Conservation (phyloP, 2,329 filamentous ascomycete genomes). For the Botryosphaeria agaves region DNA sequence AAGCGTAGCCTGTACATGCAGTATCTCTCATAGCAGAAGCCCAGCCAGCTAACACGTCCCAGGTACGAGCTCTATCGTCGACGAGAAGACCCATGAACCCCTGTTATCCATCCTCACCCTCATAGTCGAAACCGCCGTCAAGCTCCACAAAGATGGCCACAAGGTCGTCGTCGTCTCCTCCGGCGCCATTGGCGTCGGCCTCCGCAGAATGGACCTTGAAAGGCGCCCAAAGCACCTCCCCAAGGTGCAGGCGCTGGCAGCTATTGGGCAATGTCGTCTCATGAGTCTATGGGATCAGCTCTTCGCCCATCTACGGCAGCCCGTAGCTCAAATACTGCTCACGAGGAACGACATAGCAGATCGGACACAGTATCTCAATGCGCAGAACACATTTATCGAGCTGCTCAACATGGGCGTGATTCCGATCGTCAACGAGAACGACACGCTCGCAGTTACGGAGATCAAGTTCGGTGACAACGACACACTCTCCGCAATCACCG, state of each 20-base stretch:
- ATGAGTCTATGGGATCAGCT: slow-evolving; percentile 93
- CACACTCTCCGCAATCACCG: slow-evolving; percentile 88
- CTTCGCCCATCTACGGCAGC: slow-evolving; percentile 74
- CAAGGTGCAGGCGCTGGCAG: slow-evolving; percentile 80
- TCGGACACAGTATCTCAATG: slow-evolving; percentile 88
- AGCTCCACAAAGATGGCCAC: slow-evolving; percentile 77
- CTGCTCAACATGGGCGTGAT: slow-evolving; percentile 90
- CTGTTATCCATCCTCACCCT: slow-evolving; percentile 77
- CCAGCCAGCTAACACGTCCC: slow-evolving; percentile 1
- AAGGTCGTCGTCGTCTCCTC: slow-evolving; percentile 93
- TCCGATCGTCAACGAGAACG: slow-evolving; percentile 97
- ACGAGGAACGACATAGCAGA: slow-evolving; percentile 95
- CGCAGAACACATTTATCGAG: slow-evolving; percentile 85
- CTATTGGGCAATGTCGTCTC: slow-evolving; percentile 86
- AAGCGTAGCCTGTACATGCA: slow-evolving; percentile 12
- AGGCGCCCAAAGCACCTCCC: slow-evolving; percentile 81
- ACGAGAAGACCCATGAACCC: slow-evolving; percentile 88
- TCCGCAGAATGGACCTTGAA: slow-evolving; percentile 76
- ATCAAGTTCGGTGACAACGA: slow-evolving; percentile 99
- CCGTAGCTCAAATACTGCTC: slow-evolving; percentile 84
- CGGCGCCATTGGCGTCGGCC: slow-evolving; percentile 85
- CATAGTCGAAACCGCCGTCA: slow-evolving; percentile 87
- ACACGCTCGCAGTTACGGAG: slow-evolving; percentile 89
- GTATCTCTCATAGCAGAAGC: slow-evolving; percentile 11
- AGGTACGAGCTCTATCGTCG: slow-evolving; percentile 98